Conservation (phyloP, 2,329 filamentous ascomycete species). For the Mycosphaerella arachidis region DNA sequence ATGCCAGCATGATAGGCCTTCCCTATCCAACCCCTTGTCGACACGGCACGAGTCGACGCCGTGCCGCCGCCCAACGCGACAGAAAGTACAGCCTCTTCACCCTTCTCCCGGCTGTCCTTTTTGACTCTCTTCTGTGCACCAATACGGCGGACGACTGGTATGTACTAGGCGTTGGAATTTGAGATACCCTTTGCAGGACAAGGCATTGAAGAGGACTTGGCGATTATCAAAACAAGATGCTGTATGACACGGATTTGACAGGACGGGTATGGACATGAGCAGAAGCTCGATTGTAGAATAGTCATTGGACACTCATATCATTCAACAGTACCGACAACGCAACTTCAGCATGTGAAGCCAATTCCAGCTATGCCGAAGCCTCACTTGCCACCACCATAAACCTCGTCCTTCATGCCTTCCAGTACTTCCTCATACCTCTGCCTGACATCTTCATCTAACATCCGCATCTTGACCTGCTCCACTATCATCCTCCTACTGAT, state of each 20-base stretch:
- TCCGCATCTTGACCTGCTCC: constrained; percentile 33
- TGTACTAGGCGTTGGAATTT: neutral
- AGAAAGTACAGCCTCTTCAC: neutral
- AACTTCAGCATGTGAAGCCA: neutral
- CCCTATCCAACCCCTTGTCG: neutral
- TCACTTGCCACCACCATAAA: constrained; percentile 29
- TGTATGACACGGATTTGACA: too few relatives aligned
- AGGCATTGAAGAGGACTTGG: neutral
- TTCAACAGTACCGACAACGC: neutral
- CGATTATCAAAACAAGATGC: neutral
- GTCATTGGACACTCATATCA: neutral
- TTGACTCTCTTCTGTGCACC: neutral
- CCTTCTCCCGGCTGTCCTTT: neutral
- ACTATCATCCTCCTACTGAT: constrained; percentile 56
- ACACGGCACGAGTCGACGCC: neutral
- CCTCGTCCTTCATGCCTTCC: constrained; percentile 59
- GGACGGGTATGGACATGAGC: neutral
- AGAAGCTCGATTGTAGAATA: neutral
- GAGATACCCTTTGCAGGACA: neutral
- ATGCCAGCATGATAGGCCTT: neutral
- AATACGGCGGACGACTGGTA: neutral
- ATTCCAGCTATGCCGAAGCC: neutral
- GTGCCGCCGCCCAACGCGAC: neutral
- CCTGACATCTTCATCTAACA: constrained; percentile 27
- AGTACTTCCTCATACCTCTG: constrained; percentile 52